These are phyloP conservation scores for Adansonia rubrostipa DNA, from an alignment of 441 rosid species.

Conservation along the genomic window DNA sequence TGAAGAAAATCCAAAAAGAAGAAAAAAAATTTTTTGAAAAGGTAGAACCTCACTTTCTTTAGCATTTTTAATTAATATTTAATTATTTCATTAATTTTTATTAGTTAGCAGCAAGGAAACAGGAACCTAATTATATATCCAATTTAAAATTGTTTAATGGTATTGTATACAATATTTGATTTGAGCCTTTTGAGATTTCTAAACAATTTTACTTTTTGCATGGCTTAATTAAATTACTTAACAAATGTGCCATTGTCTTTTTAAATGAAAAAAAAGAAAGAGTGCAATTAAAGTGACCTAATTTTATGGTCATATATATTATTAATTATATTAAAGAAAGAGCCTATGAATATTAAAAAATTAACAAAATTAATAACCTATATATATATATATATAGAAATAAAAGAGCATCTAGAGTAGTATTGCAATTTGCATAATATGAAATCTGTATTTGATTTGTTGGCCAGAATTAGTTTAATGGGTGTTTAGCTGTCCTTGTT, in stretches of 20 bases:
- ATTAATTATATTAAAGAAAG: no score
- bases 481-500: no score
- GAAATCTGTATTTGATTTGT: no score
- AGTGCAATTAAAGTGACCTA: background rate
- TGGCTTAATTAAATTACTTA: background rate
- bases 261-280: background rate
- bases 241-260: background rate
- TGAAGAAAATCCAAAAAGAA: background rate
- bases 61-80: background rate
- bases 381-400: no score
- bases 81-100: background rate
- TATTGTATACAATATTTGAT: background rate
- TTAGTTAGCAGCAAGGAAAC: background rate
- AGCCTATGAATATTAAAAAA: no score
- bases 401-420: no score
- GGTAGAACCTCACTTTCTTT: conserved; percentile 13
- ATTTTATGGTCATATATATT: no score
- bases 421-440: no score
- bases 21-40: no score
- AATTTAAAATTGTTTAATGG: background rate
- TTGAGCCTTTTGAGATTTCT: background rate
- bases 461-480: no score
- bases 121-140: background rate
- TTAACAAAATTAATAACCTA: no score
- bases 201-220: background rate